These are phyloP conservation scores for Rostrohypoxylon terebratum DNA, from an alignment of 495 filamentous ascomycete genomes.

Conservation along the genomic window DNA sequence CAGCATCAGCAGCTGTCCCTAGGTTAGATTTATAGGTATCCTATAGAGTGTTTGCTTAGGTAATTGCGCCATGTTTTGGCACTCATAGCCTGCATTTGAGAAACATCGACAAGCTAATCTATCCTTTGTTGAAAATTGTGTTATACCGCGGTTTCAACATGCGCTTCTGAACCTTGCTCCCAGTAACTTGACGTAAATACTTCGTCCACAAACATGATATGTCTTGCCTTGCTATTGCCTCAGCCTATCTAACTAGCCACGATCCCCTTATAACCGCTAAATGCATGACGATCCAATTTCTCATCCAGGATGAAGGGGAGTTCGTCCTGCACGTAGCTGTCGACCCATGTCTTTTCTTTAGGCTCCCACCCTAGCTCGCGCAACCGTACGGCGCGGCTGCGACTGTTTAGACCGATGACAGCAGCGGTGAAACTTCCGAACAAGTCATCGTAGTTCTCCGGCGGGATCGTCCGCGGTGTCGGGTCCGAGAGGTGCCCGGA, in stretches of 20 bases:
- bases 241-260: conserved; percentile 13
- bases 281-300: conserved; percentile 42
- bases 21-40: too few relatives aligned
- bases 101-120: too few relatives aligned
- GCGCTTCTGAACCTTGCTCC: too few relatives aligned
- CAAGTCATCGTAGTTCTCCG: conserved; percentile 58
- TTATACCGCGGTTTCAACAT: too few relatives aligned
- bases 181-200: too few relatives aligned
- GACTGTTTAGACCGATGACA: conserved; percentile 64
- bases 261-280: conserved; percentile 20
- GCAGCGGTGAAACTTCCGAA: conserved; percentile 43
- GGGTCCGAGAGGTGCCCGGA: conserved; percentile 70
- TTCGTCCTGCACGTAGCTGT: conserved; percentile 55
- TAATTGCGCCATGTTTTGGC: too few relatives aligned
- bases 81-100: too few relatives aligned
- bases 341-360: conserved; percentile 51
- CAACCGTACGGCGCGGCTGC: conserved; percentile 63
- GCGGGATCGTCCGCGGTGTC: conserved; percentile 43
- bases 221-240: background rate
- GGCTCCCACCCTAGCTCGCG: conserved; percentile 71
- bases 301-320: conserved; percentile 51
- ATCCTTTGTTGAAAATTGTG: too few relatives aligned
- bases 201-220: too few relatives aligned
- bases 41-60: too few relatives aligned
- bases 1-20: too few relatives aligned